Percentiles rank a stretch among this genome's conserved stretches.
Conservation (phyloP, 345 rosid species). For the Gossypium sturtianum region DNA sequence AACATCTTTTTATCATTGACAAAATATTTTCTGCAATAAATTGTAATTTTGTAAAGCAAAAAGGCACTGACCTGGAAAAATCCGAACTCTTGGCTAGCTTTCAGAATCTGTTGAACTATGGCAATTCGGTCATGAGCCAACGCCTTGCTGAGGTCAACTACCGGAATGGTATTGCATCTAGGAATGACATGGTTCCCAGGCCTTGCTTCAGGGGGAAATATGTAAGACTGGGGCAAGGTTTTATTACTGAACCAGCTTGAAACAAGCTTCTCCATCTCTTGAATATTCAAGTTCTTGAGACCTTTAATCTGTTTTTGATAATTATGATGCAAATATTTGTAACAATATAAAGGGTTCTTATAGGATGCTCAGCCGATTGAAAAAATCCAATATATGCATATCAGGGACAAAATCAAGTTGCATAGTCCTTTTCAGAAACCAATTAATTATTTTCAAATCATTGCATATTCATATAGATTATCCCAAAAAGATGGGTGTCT, state of each 20-base stretch:
- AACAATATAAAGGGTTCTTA: not conserved
- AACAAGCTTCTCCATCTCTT: conserved; percentile 19
- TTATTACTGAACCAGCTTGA: conserved; percentile 17
- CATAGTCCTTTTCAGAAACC: too few species aligned
- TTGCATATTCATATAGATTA: too few species aligned
- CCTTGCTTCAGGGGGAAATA: conserved; percentile 27
- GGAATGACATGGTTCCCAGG: conserved; percentile 14
- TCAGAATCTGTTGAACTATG: conserved; percentile 2
- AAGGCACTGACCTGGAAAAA: conserved; percentile 21
- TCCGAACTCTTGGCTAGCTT: conserved; percentile 23
- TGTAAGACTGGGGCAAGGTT: conserved; percentile 21
- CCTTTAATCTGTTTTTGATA: not conserved
- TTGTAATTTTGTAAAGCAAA: too few species aligned
- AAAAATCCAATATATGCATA: too few species aligned
- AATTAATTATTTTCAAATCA: too few species aligned
- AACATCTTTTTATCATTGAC: too few species aligned
- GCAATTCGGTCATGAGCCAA: not conserved
- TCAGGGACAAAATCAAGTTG: too few species aligned
- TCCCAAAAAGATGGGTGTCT: too few species aligned
- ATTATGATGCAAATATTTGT: not conserved
- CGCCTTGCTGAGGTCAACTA: not conserved
- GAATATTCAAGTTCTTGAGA: not conserved
- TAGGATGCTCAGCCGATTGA: not conserved
- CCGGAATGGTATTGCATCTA: not conserved
- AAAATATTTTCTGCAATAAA: too few species aligned